phyloP scores from a whole-genome alignment of 2,329 filamentous ascomycete genomes.

The Arthrobotrys conoides region DNA sequence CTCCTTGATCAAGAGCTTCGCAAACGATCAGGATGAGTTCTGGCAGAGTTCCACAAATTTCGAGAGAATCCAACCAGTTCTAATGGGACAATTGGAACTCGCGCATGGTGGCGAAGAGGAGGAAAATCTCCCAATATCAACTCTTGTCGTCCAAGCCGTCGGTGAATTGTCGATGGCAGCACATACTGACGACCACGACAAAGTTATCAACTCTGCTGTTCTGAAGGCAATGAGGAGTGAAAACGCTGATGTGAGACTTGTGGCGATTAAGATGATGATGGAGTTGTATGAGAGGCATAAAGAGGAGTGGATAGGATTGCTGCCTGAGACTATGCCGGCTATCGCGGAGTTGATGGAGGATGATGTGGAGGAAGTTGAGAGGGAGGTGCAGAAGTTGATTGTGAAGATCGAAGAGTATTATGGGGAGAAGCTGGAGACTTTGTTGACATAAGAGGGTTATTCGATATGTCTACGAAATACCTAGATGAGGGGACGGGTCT shows the following conservation, averaged over 20 bases:
- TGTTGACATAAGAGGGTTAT: slow-evolving; percentile 79
- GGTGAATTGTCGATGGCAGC: slow-evolving; percentile 78
- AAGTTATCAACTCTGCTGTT: slow-evolving; percentile 84
- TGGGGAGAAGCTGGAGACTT: slow-evolving; percentile 90
- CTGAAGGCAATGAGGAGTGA: slow-evolving; percentile 84
- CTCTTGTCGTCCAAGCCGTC: slow-evolving; percentile 45
- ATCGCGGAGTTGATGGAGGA: slow-evolving; percentile 97
- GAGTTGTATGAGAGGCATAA: slow-evolving; percentile 83
- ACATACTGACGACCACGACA: slow-evolving; percentile 89
- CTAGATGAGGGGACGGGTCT: neutral
- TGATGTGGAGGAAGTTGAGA: slow-evolving; percentile 92
- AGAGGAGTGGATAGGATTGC: slow-evolving; percentile 90
- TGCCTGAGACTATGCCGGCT: slow-evolving; percentile 96
- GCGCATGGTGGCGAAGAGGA: slow-evolving; percentile 65
- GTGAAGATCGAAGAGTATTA: slow-evolving; percentile 88
- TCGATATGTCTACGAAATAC: neutral
- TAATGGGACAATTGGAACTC: slow-evolving; percentile 77
- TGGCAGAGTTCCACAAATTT: slow-evolving; percentile 96
- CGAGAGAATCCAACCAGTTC: slow-evolving; percentile 76
- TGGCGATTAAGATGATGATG: slow-evolving; percentile 85
- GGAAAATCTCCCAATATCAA: slow-evolving; percentile 68
- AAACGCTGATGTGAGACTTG: slow-evolving; percentile 78
- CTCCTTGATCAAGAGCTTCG: slow-evolving; percentile 81
- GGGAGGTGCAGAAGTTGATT: slow-evolving; percentile 91
- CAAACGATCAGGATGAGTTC: slow-evolving; percentile 93